Evolutionary conservation across 805 yeast genomes (phyloP).

Genomic region (Saccharomyces kudriavzevii): DNA sequence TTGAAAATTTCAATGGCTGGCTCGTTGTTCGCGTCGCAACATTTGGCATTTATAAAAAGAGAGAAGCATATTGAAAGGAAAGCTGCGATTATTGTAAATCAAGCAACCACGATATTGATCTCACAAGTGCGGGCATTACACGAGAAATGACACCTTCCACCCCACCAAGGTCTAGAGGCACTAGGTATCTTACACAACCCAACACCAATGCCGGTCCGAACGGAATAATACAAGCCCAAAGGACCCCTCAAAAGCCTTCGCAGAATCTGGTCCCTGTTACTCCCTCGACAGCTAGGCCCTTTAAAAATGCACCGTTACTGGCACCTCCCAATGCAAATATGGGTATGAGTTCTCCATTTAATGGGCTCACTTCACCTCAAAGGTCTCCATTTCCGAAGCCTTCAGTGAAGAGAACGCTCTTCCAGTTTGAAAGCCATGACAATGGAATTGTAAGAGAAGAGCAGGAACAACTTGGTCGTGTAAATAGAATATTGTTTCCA

Average conservation of each 20-base stretch:
- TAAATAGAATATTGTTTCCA: constrained; percentile 24
- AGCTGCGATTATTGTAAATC: neutral
- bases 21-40: neutral
- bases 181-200: neutral
- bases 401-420: constrained; percentile 9
- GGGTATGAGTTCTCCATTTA: constrained; percentile 11
- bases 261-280: constrained; percentile 16
- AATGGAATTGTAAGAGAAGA: neutral
- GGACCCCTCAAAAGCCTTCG: constrained; percentile 8
- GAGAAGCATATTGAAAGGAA: neutral
- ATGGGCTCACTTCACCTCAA: constrained; percentile 28
- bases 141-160: constrained; percentile 26
- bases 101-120: neutral
- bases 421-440: constrained; percentile 7
- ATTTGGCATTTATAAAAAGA: neutral
- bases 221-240: neutral
- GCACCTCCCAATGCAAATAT: constrained; percentile 9
- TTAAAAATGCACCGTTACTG: constrained; percentile 11
- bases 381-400: constrained; percentile 21
- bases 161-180: constrained; percentile 26
- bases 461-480: constrained; percentile 6
- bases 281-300: constrained; percentile 17
- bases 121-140: neutral
- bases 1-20: neutral
- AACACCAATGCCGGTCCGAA: neutral